Conservation (phyloP, 2,329 filamentous ascomycete species). For the Penicillium decumbens region DNA sequence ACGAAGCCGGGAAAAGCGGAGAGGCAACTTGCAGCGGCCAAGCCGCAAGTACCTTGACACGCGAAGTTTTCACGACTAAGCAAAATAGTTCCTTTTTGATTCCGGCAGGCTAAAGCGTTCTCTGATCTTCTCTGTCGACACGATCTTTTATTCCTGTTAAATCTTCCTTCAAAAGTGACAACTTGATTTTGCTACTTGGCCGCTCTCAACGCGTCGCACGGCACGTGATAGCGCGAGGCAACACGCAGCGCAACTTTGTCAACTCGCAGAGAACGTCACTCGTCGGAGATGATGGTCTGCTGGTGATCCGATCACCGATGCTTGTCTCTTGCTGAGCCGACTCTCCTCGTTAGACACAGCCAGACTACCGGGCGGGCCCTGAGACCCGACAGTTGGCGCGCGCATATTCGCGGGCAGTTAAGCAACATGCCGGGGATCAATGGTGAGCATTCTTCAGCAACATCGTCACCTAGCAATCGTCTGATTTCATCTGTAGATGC, state of each 20-base stretch:
- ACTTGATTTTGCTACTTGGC: background rate
- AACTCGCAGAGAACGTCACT: background rate
- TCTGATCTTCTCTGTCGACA: background rate
- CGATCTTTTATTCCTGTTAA: background rate
- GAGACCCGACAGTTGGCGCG: constrained; percentile 3
- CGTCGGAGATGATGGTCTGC: background rate
- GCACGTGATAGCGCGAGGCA: constrained; percentile 26
- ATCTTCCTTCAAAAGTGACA: background rate
- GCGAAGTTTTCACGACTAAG: background rate
- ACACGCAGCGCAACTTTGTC: background rate
- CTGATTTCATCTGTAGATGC: constrained; percentile 41
- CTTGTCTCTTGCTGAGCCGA: background rate
- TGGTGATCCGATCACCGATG: background rate
- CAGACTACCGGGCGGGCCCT: background rate
- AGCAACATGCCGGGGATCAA: constrained; percentile 25
- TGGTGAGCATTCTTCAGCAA: constrained; percentile 20
- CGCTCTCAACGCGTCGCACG: background rate
- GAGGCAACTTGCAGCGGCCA: constrained; percentile 18
- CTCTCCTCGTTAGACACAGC: background rate
- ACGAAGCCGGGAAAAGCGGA: constrained; percentile 6
- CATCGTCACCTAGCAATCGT: background rate
- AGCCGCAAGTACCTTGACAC: constrained; percentile 5
- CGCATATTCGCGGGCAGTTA: background rate
- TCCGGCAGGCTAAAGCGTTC: background rate
- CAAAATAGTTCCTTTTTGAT: too few species aligned